Evolutionary conservation across 2,329 filamentous ascomycete genomes (phyloP).

Genomic region (Chaetomium sp.): DNA sequence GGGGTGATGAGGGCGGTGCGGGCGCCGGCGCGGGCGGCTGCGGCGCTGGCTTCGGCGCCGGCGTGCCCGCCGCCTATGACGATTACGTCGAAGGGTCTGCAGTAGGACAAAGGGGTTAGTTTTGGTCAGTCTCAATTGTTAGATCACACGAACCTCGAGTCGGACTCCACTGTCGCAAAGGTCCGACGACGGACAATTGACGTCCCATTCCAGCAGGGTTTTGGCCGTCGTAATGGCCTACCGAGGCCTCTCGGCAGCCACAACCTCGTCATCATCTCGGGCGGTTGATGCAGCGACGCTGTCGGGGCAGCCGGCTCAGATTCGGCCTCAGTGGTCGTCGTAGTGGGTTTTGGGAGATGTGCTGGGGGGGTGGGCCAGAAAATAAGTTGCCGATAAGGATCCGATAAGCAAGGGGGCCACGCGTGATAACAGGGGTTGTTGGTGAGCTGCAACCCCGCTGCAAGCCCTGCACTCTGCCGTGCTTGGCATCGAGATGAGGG

Average conservation of each 20-base stretch:
- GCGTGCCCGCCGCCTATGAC: slow-evolving; percentile 96
- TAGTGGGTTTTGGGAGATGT: neutral
- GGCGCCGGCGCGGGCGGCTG: slow-evolving; percentile 81
- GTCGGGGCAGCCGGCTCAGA: neutral
- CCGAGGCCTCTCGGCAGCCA: slow-evolving; percentile 19
- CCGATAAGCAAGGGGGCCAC: neutral
- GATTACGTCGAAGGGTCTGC: slow-evolving; percentile 77
- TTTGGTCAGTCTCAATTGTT: neutral
- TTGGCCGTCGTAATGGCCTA: slow-evolving; percentile 14
- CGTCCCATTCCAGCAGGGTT: neutral
- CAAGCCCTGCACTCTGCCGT: too few species aligned
- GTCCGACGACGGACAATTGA: slow-evolving; percentile 10
- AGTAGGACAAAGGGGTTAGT: neutral
- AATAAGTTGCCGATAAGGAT: slow-evolving; percentile 4
- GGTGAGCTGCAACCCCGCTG: too few species aligned
- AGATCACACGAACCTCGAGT: slow-evolving; percentile 11
- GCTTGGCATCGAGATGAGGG: too few species aligned
- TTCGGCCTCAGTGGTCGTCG: neutral
- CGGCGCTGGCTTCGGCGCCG: slow-evolving; percentile 86
- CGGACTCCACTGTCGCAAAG: slow-evolving; percentile 20
- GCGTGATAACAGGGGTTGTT: too few species aligned
- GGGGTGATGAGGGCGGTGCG: slow-evolving; percentile 87
- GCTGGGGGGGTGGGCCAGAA: neutral
- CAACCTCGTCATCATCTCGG: slow-evolving; percentile 18
- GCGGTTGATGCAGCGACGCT: neutral